Evolutionary conservation across 2,329 filamentous ascomycete species (phyloP).

Genomic region (Cytospora mali): DNA sequence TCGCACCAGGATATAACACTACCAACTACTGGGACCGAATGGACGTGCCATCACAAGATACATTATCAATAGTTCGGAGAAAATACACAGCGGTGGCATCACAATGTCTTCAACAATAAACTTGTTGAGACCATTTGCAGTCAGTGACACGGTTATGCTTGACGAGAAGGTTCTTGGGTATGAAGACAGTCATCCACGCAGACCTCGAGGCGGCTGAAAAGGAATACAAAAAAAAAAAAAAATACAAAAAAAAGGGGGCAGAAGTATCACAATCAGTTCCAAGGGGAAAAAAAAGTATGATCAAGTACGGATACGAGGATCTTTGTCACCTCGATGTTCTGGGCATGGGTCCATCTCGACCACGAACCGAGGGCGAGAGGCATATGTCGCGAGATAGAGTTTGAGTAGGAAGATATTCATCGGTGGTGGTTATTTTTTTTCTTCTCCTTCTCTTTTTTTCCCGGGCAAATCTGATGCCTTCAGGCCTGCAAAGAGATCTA

Average conservation of each 20-base stretch:
- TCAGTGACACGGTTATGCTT: accelerated
- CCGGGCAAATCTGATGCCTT: no score
- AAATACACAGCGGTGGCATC: neutral
- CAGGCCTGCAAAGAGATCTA: no score
- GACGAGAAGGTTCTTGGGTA: neutral
- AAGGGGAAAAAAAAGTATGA: neutral
- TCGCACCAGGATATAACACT: neutral
- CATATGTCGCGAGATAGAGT: neutral
- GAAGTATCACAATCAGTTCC: no score
- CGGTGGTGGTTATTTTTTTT: no score
- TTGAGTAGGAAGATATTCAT: neutral
- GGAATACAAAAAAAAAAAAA: no score
- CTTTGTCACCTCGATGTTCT: neutral
- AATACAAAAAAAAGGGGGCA: no score
- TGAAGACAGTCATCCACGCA: neutral
- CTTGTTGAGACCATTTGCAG: neutral
- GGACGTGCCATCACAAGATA: no score
- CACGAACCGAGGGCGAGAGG: neutral
- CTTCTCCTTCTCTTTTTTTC: no score
- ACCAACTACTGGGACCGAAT: neutral
- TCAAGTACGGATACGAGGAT: neutral
- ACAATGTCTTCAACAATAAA: neutral
- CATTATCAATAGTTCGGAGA: neutral
- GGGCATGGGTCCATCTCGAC: neutral
- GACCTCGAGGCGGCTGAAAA: neutral